phyloP scores from a whole-genome alignment of 2,329 filamentous ascomycete species.

The Myriosclerotinia duriaeana region DNA sequence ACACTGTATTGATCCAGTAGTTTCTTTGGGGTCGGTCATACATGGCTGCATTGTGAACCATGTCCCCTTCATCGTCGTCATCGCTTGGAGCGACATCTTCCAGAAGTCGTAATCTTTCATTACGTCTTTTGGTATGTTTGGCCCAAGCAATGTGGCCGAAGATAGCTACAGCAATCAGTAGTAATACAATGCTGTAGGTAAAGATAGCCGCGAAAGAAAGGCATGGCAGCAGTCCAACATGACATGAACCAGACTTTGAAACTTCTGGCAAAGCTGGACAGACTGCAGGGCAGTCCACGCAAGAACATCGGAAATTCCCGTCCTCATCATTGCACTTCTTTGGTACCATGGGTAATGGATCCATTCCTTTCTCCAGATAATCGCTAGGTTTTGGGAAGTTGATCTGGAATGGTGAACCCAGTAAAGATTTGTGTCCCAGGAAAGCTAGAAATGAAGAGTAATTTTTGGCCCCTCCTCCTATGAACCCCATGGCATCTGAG shows the following conservation, averaged over 20 bases:
- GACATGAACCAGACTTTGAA: constrained; percentile 67
- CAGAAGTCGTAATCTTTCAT: constrained; percentile 79
- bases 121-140: constrained; percentile 70
- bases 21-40: constrained; percentile 74
- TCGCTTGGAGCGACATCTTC: constrained; percentile 83
- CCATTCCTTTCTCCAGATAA: constrained; percentile 68
- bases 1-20: constrained; percentile 81
- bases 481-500: constrained; percentile 90
- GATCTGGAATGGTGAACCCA: constrained; percentile 96
- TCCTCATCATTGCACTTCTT: constrained; percentile 91
- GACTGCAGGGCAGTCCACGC: constrained; percentile 84
- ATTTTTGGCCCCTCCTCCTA: constrained; percentile 91
- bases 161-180: constrained; percentile 63
- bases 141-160: constrained; percentile 75
- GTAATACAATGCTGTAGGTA: constrained; percentile 74
- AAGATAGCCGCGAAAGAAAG: constrained; percentile 90
- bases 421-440: constrained; percentile 77
- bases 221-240: constrained; percentile 86
- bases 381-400: constrained; percentile 71
- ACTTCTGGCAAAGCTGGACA: constrained; percentile 81
- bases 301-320: constrained; percentile 82
- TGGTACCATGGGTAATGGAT: constrained; percentile 66
- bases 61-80: constrained; percentile 89
- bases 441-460: constrained; percentile 87
- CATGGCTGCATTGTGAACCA: constrained; percentile 73